A percentile compares a stretch with the other conserved stretches of the same genome.
Conservation (phyloP, 2,329 filamentous ascomycete genomes). For the Zopfia rhizophila region DNA sequence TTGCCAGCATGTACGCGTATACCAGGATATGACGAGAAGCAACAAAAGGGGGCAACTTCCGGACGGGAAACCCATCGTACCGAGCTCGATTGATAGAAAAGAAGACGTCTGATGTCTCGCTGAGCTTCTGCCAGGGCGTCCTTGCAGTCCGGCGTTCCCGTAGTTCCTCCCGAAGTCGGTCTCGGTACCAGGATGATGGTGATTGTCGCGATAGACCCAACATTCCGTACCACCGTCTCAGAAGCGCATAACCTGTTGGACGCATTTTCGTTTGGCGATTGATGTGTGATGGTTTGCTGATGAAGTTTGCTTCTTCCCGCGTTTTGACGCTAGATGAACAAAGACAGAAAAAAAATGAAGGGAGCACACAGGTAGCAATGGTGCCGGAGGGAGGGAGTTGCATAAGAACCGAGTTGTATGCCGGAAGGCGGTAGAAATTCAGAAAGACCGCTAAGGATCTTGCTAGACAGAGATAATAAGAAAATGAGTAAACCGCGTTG, state of each 20-base stretch:
- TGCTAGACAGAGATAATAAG: too few species aligned
- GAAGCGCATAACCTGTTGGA: not conserved
- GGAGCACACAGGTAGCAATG: too few species aligned
- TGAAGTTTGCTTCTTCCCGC: too few species aligned
- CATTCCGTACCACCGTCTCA: constrained; percentile 30
- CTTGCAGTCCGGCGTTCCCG: constrained; percentile 46
- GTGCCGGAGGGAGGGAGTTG: too few species aligned
- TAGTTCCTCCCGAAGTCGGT: constrained; percentile 54
- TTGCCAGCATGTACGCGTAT: constrained; percentile 57
- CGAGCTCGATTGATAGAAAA: constrained; percentile 54
- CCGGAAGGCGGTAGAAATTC: too few species aligned
- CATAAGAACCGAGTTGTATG: too few species aligned
- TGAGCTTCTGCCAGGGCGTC: constrained; percentile 47
- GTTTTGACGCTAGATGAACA: too few species aligned
- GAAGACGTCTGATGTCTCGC: constrained; percentile 59
- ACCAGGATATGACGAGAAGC: constrained; percentile 32
- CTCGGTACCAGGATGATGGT: constrained; percentile 52
- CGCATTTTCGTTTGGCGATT: too few species aligned
- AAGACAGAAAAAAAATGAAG: too few species aligned
- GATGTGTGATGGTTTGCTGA: too few species aligned
- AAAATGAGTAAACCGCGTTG: too few species aligned
- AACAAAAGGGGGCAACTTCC: constrained; percentile 36
- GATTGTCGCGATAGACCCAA: constrained; percentile 47
- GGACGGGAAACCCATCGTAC: constrained; percentile 51
- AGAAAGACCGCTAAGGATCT: too few species aligned